phyloP scores from a whole-genome alignment of 495 filamentous ascomycete genomes.

The Neurospora sp. region DNA sequence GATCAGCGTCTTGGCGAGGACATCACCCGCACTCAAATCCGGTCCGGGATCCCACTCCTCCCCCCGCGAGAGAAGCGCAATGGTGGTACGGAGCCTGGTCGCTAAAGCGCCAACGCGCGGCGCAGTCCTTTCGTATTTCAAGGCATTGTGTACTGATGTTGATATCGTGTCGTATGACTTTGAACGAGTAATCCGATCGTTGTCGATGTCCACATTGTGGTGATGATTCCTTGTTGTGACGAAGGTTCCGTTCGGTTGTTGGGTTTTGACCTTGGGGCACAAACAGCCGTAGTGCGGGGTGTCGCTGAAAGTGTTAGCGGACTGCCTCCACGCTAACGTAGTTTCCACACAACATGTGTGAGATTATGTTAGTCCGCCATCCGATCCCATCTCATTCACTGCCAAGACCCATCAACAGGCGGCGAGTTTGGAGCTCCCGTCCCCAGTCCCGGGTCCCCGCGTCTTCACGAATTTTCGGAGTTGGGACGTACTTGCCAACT shows the following conservation, averaged over 20 bases:
- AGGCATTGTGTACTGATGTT: neutral
- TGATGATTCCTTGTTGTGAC: neutral
- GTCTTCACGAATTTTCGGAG: neutral
- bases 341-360: accelerated
- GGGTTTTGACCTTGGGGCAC: too few species aligned
- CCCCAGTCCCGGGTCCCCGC: too few species aligned
- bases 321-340: neutral
- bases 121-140: neutral
- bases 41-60: neutral
- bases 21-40: neutral
- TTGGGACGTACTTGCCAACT: neutral
- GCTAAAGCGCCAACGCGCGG: neutral
- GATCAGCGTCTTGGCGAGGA: neutral
- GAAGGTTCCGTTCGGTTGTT: neutral
- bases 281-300: neutral
- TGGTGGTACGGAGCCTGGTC: neutral
- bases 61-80: neutral
- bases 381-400: neutral
- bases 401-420: neutral
- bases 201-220: neutral
- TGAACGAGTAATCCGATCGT: neutral
- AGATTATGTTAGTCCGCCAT: neutral
- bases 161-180: neutral
- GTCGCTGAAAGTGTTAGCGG: neutral
- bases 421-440: neutral